Conservation (phyloP, 1,284 basidiomycete genomes). For the Puccinia novopanici region DNA sequence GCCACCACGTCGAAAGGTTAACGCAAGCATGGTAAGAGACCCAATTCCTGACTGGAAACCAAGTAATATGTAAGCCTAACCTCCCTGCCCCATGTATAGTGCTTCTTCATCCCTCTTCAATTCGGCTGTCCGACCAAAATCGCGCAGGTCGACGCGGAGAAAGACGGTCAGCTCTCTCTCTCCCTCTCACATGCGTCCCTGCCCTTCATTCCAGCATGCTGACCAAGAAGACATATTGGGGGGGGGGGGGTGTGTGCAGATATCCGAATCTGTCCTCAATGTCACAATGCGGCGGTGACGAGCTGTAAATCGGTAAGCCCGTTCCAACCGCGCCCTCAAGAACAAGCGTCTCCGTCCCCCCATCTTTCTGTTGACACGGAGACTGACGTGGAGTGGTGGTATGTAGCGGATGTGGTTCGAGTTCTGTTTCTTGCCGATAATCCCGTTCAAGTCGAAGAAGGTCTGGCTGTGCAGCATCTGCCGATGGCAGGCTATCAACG, state of each 20-base stretch:
- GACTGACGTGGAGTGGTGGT: background rate
- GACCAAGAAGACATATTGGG: background rate
- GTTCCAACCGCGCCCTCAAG: background rate
- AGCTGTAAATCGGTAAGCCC: slow-evolving; percentile 35
- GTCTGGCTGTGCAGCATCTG: slow-evolving; percentile 43
- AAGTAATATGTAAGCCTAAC: too few relatives aligned
- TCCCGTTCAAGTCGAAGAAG: slow-evolving; percentile 50
- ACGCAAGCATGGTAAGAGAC: too few relatives aligned
- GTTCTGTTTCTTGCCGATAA: slow-evolving; percentile 47
- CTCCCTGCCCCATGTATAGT: background rate
- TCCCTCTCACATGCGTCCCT: background rate
- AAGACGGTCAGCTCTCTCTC: slow-evolving; percentile 31
- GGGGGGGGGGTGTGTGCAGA: too few relatives aligned
- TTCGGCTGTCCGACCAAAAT: slow-evolving; percentile 47
- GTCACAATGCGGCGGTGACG: slow-evolving; percentile 37
- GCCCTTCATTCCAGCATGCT: background rate
- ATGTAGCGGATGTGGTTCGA: slow-evolving; percentile 48
- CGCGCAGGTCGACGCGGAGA: slow-evolving; percentile 34
- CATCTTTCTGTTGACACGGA: too few relatives aligned
- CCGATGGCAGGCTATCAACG: slow-evolving; percentile 37
- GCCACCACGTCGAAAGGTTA: too few relatives aligned
- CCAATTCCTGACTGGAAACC: too few relatives aligned
- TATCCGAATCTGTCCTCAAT: slow-evolving; percentile 46
- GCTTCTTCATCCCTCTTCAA: slow-evolving; percentile 49
- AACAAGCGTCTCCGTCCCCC: too few relatives aligned